Evolutionary conservation across 306 rosid genomes (phyloP).

Genomic region (Corylus americana): DNA sequence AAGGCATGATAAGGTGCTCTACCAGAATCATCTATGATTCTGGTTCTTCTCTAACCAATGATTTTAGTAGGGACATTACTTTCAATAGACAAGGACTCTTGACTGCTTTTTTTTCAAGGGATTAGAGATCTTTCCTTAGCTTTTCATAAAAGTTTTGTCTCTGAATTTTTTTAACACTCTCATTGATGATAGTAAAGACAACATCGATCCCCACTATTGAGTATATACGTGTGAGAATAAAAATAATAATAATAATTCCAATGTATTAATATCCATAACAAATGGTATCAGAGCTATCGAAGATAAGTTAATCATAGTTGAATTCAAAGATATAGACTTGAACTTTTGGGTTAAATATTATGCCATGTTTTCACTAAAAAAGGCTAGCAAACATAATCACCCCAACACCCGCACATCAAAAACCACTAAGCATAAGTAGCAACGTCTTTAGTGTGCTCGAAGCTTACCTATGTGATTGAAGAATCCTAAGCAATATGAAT

Average conservation of each 20-base stretch:
- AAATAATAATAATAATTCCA: no score
- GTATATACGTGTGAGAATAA: no score
- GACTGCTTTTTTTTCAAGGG: conserved; percentile 47
- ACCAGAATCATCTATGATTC: conserved; percentile 28
- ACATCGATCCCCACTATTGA: no score
- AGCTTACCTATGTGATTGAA: conserved; percentile 21
- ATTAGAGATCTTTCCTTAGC: conserved; percentile 22
- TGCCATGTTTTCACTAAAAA: no score
- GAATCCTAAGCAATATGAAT: conserved; percentile 26
- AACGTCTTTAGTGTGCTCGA: conserved; percentile 26
- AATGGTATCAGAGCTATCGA: no score
- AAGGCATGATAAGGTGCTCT: conserved; percentile 36
- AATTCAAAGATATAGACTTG: no score
- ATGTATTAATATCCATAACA: no score
- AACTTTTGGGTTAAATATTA: no score
- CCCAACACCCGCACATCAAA: not conserved
- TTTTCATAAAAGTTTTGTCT: conserved; percentile 15
- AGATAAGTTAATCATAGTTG: no score
- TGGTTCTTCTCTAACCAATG: conserved; percentile 47
- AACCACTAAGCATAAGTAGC: not conserved
- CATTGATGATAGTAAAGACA: conserved; percentile 7
- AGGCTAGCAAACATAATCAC: no score
- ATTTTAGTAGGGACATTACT: conserved; percentile 29
- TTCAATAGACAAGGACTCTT: conserved; percentile 36
- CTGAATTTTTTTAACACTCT: conserved; percentile 1